phyloP scores from a whole-genome alignment of 2,329 filamentous ascomycete species.

The Mycogone perniciosa region DNA sequence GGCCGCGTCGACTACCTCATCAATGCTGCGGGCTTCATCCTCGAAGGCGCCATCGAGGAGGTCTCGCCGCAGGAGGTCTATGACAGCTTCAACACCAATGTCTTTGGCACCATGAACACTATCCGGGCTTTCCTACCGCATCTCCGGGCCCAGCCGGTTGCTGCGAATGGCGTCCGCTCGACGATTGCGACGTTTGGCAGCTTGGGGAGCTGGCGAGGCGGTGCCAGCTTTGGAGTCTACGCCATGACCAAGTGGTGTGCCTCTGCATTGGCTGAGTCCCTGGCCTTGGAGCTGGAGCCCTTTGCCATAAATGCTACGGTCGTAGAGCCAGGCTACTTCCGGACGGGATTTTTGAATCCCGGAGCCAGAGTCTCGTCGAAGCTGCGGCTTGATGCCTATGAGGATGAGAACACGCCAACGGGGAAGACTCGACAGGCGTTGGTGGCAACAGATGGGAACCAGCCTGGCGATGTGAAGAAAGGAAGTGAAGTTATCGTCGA shows the following conservation, averaged over 20 bases:
- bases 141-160: constrained; percentile 33
- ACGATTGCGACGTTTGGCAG: constrained; percentile 41
- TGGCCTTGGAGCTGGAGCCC: constrained; percentile 37
- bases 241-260: constrained; percentile 41
- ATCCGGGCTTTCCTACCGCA: constrained; percentile 42
- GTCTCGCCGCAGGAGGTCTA: constrained; percentile 30
- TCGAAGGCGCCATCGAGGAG: constrained; percentile 38
- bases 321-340: constrained; percentile 49
- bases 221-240: constrained; percentile 33
- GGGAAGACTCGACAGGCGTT: constrained; percentile 25
- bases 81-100: constrained; percentile 44
- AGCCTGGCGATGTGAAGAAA: constrained; percentile 51
- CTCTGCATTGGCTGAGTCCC: constrained; percentile 38
- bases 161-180: constrained; percentile 18
- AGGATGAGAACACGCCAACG: constrained; percentile 24
- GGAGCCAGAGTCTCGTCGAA: constrained; percentile 22
- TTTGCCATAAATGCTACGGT: constrained; percentile 38
- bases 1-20: constrained; percentile 42
- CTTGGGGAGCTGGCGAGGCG: constrained; percentile 37
- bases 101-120: constrained; percentile 46
- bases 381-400: constrained; percentile 28
- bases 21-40: constrained; percentile 41
- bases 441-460: constrained; percentile 36
- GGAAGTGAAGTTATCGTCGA: constrained; percentile 48
- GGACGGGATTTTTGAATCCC: constrained; percentile 41